Evolutionary conservation across 2,329 filamentous ascomycete species (phyloP), one percentile per base, ranked within the genome.

Genomic region (Trichoderma sp.): DNA sequence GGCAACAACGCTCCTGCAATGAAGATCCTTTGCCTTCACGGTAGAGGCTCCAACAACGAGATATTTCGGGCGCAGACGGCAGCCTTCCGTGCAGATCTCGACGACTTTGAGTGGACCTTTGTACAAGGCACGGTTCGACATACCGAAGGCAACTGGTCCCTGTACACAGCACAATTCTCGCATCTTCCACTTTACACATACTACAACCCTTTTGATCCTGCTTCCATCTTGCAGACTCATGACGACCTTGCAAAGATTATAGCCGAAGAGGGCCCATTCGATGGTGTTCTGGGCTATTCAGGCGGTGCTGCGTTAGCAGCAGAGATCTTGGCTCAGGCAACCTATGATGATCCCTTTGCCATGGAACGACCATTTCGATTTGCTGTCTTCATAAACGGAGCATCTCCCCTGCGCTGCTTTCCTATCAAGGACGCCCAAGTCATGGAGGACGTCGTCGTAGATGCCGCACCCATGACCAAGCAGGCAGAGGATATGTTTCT

Each of bases 1-100:
- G 12, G 56, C 56, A 38, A 38, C 35, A 60, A n/a, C 56, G 27
- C 27, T 60, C 16, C 27, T 60, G 56, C 56, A 41, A 86, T 75
- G 72, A 75, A 65, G 35, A 56, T 75, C 31, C 72, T 75, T 12
- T 75, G 72, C 33, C 38, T 75, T 35, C 72, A 75, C 27, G 72
- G 72, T 29, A 45, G 72, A 21, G 72, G 72, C 18, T 75, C 72
- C 29, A 75, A 75, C 33, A 75, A 75, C 35, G 72, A 75, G 53
- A 73, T 73, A 38, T 73, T 73, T 65, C 71, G 63, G 60, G 41
- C 63, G 71, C 71, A 73, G 29, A 73, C 71, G 33, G 73, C 73
- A 38, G 64, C 64, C 45, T 60, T 75, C 53, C 73, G 73, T 41
- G 56, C 64, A 41, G 73, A 75, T 27, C 66, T 75, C n/a, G 73